Conservation (phyloP, 2,329 filamentous ascomycete genomes). For the Sporothrix phasma region DNA sequence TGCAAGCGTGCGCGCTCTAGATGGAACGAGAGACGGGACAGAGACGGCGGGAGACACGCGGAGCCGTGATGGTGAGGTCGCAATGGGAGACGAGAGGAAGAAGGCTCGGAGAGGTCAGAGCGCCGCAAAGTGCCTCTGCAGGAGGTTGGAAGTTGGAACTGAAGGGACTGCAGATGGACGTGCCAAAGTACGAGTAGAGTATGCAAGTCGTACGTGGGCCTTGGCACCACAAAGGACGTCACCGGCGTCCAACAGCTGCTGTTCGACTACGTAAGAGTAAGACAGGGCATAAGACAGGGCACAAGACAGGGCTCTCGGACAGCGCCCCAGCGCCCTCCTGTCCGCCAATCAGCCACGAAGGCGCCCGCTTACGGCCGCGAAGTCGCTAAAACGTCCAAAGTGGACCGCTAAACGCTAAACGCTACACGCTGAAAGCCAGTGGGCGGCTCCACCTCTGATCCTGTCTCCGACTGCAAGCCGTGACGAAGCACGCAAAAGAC, state of each 20-base stretch:
- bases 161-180: no score
- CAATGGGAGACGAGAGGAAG: neutral
- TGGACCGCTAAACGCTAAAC: no score
- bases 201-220: slow-evolving; percentile 1
- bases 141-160: no score
- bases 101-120: neutral
- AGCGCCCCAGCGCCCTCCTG: neutral
- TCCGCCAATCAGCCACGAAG: neutral
- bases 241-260: neutral
- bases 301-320: no score
- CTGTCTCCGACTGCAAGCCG: neutral
- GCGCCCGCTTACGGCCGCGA: neutral
- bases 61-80: neutral
- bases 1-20: no score
- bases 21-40: neutral
- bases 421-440: neutral
- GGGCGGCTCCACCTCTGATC: neutral
- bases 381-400: slow-evolving; percentile 1
- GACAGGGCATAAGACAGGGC: neutral
- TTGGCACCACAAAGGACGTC: slow-evolving; percentile 2
- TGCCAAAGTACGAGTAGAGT: no score
- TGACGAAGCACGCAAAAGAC: no score
- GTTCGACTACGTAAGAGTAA: neutral
- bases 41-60: no score
- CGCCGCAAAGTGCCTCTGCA: neutral